Base-by-base conservation (phyloP, 1,284 basidiomycete species). In the Apiotrichum laibachii region DNA sequence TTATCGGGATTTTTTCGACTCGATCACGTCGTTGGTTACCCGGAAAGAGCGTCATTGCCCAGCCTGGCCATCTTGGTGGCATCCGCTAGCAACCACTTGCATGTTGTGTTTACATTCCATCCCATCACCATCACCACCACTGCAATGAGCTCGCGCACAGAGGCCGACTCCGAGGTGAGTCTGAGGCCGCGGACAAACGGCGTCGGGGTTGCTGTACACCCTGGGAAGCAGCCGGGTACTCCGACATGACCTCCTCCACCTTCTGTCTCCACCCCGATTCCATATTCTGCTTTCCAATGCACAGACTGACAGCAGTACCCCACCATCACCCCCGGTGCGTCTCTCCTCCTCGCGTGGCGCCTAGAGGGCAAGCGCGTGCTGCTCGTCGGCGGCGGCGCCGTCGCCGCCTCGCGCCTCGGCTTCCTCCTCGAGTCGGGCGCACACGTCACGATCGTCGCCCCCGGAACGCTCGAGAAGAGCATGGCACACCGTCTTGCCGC, bases 331-430 rank as follows among this genome's bases (percentile, higher is more conserved):
- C 72, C 68, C 46, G 77, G 77, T 33, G 71, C 77, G 16, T 79
- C 77, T 1, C 76, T 83, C 42, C 72, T 82, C 52, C 71, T 83
- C 61, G 82, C 82, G 15, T 83, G 80, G 75, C 81, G 81, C 46
- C 76, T 84, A 21, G 74, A 78, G 52, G 68, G 73, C 57, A 77
- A 78, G 51, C 76, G 73, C 39, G 81, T 83, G 16, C 79, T 84
- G 44, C 76, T 84, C 55, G 79, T 84, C 50, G 83, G 83, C 50
- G 83, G 83, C 10, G 83, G 83, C 1, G 75, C 76, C 16, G 82
- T 84, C 21, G 83, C 83, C 8, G 80, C 82, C 19, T 81, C 81
- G n/a, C 70, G 81, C 6, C 71, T 82, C 15, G 78, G 76, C 60
- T 80, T 77, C 66, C 76, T 80, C 44, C 72, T 81, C 54, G 74